These are phyloP conservation scores for Annulohypoxylon nitens DNA, from an alignment of 495 filamentous ascomycete species.

Conservation along the genomic window DNA sequence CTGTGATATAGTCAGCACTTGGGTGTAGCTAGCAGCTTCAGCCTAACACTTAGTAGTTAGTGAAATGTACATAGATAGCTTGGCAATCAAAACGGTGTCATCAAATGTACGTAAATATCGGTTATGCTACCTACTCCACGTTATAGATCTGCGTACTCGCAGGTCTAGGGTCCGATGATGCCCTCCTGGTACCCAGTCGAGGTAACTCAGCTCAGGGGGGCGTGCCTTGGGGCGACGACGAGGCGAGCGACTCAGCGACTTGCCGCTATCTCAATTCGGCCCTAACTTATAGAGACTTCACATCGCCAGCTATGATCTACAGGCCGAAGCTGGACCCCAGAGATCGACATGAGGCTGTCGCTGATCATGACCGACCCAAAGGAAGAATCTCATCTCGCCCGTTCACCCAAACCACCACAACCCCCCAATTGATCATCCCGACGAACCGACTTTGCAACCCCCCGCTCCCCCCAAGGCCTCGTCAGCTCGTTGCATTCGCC, in stretches of 20 bases:
- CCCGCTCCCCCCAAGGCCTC: neutral
- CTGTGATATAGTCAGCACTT: neutral
- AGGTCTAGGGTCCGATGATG: neutral
- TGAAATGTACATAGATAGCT: conserved; percentile 3
- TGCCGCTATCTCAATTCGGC: conserved; percentile 18
- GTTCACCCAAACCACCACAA: conserved; percentile 4
- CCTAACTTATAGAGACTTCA: conserved; percentile 7
- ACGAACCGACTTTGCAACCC: neutral
- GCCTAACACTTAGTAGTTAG: conserved; percentile 3
- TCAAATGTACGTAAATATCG: neutral
- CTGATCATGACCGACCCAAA: conserved; percentile 28
- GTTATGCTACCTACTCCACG: neutral
- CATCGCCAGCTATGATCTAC: neutral
- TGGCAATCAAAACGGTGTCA: neutral
- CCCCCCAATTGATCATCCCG: conserved; percentile 12
- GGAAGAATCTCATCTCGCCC: conserved; percentile 21
- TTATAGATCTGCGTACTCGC: neutral
- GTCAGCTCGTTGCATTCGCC: conserved; percentile 2
- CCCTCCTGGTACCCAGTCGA: neutral
- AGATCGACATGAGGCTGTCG: conserved; percentile 30
- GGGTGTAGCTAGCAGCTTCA: neutral
- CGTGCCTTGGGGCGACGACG: neutral
- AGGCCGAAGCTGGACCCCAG: conserved; percentile 9
- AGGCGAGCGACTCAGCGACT: conserved; percentile 14
- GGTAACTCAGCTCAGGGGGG: conserved; percentile 5